These are phyloP conservation scores for Malus asiatica DNA, from an alignment of 306 rosid species.

Conservation along the genomic window DNA sequence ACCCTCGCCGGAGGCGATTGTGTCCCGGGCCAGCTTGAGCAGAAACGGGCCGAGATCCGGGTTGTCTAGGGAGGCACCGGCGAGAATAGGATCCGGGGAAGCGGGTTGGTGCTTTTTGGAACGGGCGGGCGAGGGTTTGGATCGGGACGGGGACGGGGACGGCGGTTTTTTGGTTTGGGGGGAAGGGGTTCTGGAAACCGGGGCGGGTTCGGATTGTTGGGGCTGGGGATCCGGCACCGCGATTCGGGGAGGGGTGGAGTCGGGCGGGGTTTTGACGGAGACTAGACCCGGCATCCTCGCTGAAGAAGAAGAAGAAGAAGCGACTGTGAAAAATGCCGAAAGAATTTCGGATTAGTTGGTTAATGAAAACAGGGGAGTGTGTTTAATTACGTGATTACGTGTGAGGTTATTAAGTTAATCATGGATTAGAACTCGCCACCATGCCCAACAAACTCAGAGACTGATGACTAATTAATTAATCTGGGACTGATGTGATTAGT, in stretches of 20 bases:
- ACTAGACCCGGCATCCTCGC: conserved; percentile 76
- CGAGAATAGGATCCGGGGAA: conserved; percentile 42
- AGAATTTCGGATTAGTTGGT: background rate
- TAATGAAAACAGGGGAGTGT: background rate
- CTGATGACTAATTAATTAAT: background rate
- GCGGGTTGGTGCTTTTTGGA: conserved; percentile 55
- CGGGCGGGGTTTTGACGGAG: conserved; percentile 73
- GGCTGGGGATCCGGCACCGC: conserved; percentile 42
- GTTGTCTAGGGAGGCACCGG: conserved; percentile 77
- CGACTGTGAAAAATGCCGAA: background rate
- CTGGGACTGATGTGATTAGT: background rate
- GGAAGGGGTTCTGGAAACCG: conserved; percentile 47
- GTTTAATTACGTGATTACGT: conserved; percentile 6
- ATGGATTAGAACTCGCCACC: conserved; percentile 41
- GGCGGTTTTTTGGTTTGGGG: conserved; percentile 61
- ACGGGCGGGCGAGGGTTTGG: conserved; percentile 54
- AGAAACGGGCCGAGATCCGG: conserved; percentile 99
- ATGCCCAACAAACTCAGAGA: conserved; percentile 17
- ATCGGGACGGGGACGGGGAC: conserved; percentile 75
- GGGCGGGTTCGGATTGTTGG: conserved; percentile 44
- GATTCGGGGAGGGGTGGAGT: conserved; percentile 50
- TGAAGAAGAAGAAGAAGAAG: background rate
- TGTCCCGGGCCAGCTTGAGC: conserved; percentile 78
- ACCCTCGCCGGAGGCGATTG: conserved; percentile 94
- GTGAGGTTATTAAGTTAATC: conserved; percentile 10